Evolutionary conservation across 495 filamentous ascomycete genomes (phyloP).

Genomic region (Halenospora varia): DNA sequence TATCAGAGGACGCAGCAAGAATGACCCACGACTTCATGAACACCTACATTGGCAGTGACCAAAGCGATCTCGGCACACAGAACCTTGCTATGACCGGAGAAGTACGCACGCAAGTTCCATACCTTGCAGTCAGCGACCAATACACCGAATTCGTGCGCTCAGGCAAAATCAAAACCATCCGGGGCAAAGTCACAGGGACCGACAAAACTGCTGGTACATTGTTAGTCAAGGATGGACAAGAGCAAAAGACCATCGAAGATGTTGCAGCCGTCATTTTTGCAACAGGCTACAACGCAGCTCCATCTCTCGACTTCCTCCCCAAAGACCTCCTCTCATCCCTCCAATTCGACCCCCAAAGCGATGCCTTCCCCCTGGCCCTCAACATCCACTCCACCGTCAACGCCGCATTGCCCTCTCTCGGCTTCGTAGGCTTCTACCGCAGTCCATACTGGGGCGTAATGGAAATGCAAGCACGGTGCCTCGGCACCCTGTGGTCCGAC

Average conservation of each 20-base stretch:
- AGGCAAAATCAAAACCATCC: slow-evolving; percentile 50
- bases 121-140: slow-evolving; percentile 62
- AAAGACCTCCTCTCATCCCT: slow-evolving; percentile 48
- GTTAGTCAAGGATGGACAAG: slow-evolving; percentile 5
- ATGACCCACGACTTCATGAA: slow-evolving; percentile 50
- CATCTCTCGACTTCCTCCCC: slow-evolving; percentile 59
- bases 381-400: slow-evolving; percentile 63
- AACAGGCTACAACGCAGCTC: slow-evolving; percentile 67
- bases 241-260: slow-evolving; percentile 35
- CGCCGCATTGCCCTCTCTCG: slow-evolving; percentile 55
- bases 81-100: slow-evolving; percentile 6
- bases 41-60: slow-evolving; percentile 57
- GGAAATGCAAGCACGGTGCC: slow-evolving; percentile 77
- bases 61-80: slow-evolving; percentile 41
- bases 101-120: slow-evolving; percentile 41
- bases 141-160: slow-evolving; percentile 70
- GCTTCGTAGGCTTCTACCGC: slow-evolving; percentile 83
- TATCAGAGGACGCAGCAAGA: slow-evolving; percentile 48
- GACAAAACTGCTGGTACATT: slow-evolving; percentile 7
- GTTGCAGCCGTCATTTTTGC: slow-evolving; percentile 68
- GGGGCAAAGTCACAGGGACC: slow-evolving; percentile 32
- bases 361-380: slow-evolving; percentile 64
- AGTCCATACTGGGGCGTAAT: slow-evolving; percentile 84
- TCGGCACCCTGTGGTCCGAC: slow-evolving; percentile 44
- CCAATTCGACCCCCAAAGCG: slow-evolving; percentile 47